Percentiles rank a stretch among this genome's conserved stretches.
These are phyloP conservation scores for Coprinellus micaceus DNA, from an alignment of 768 basidiomycete species.

Conservation along the genomic window DNA sequence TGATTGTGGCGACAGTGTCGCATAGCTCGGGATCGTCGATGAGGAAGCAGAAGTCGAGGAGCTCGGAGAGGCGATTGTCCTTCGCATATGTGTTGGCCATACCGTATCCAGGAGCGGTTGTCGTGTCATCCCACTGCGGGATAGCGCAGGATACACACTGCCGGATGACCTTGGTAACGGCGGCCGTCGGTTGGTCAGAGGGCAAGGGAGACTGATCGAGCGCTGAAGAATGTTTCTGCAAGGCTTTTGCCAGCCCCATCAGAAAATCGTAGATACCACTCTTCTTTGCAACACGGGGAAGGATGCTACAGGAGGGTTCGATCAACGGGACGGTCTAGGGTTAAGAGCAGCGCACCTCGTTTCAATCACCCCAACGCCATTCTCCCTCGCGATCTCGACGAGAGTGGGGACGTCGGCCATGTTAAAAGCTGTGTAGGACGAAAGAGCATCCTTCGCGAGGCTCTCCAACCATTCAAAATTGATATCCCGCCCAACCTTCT, in stretches of 20 bases:
- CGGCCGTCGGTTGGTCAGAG: too few relatives aligned
- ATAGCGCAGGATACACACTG: neutral
- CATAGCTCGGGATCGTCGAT: neutral
- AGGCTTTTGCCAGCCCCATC: constrained; percentile 20
- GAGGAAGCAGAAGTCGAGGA: neutral
- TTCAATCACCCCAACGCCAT: neutral
- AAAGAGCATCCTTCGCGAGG: neutral
- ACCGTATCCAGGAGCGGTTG: constrained; percentile 3
- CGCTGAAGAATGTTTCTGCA: constrained; percentile 11
- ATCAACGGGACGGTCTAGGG: neutral
- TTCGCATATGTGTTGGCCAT: constrained; percentile 8
- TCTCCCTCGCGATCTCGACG: neutral
- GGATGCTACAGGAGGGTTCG: constrained; percentile 13
- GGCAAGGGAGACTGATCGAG: neutral
- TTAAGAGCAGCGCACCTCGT: neutral
- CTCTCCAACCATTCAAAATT: neutral
- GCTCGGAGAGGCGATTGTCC: neutral
- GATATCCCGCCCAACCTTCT: too few relatives aligned
- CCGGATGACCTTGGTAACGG: neutral
- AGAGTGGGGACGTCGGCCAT: neutral
- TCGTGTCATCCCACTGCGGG: neutral
- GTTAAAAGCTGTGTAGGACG: neutral
- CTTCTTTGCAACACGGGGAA: constrained; percentile 20
- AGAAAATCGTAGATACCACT: constrained; percentile 20
- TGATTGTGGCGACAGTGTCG: neutral